These are phyloP conservation scores for Aspergillus bertholletiae DNA, from an alignment of 495 filamentous ascomycete species.

Conservation along the genomic window DNA sequence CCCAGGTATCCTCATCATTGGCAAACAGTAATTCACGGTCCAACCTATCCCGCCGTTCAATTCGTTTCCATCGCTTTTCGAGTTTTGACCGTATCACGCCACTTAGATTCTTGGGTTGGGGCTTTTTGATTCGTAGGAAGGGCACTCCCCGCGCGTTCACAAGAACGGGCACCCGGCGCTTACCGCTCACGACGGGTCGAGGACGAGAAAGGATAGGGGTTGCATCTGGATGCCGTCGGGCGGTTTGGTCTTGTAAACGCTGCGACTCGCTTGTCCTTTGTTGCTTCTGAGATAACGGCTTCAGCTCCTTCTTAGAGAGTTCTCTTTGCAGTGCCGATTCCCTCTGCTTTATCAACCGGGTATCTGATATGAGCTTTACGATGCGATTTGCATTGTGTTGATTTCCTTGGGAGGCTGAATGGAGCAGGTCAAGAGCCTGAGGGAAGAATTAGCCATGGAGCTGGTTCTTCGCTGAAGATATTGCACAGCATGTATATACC, in stretches of 20 bases:
- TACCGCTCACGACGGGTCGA: slow-evolving; percentile 43
- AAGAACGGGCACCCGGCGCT: slow-evolving; percentile 57
- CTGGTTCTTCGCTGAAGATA: neutral
- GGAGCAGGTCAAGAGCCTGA: slow-evolving; percentile 38
- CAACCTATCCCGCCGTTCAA: slow-evolving; percentile 29
- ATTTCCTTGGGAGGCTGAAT: slow-evolving; percentile 35
- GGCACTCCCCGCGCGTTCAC: slow-evolving; percentile 59
- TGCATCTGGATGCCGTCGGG: slow-evolving; percentile 35
- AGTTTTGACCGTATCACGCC: slow-evolving; percentile 53
- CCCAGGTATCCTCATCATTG: slow-evolving; percentile 57
- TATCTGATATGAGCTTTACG: slow-evolving; percentile 20
- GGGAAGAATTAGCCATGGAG: slow-evolving; percentile 15
- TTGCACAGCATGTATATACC: slow-evolving; percentile 29
- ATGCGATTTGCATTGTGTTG: slow-evolving; percentile 20
- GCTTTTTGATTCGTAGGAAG: slow-evolving; percentile 67
- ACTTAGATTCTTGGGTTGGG: slow-evolving; percentile 57
- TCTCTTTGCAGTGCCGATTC: slow-evolving; percentile 18
- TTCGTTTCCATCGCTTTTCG: slow-evolving; percentile 34
- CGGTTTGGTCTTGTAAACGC: slow-evolving; percentile 26
- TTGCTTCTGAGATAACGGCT: slow-evolving; percentile 22
- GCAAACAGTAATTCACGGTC: slow-evolving; percentile 38
- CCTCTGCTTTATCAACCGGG: slow-evolving; percentile 14
- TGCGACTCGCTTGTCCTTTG: slow-evolving; percentile 23
- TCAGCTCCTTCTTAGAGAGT: slow-evolving; percentile 7
- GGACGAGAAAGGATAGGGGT: slow-evolving; percentile 40